phyloP scores from a whole-genome alignment of 176 grass and related monocot genomes.

The Avena sativa region DNA sequence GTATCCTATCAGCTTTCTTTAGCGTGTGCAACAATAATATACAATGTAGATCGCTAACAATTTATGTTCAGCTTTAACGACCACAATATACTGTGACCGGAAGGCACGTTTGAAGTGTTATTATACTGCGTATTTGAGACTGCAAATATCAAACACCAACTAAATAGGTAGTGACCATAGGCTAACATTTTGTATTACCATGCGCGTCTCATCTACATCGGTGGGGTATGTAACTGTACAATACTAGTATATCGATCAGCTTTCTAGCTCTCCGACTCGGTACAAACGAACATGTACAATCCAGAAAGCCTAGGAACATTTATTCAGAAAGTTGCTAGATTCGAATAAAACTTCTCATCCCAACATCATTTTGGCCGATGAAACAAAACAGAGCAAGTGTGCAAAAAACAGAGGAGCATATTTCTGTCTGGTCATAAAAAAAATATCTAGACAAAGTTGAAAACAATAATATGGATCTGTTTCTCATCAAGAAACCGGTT shows the following conservation, averaged over 20 bases:
- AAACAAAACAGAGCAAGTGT: conserved; percentile 9
- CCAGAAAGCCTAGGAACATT: no score
- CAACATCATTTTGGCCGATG: not conserved
- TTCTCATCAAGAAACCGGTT: no score
- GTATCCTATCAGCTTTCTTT: not conserved
- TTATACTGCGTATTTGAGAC: not conserved
- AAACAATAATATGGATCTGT: no score
- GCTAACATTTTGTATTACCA: not conserved
- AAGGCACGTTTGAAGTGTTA: no score
- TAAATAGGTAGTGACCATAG: not conserved
- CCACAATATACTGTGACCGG: not conserved
- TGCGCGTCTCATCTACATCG: no score
- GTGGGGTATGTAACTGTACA: no score
- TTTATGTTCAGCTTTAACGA: not conserved
- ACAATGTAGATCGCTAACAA: not conserved
- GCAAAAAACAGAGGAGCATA: conserved; percentile 13
- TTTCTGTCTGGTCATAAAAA: not conserved
- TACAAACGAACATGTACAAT: no score
- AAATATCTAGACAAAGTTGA: no score
- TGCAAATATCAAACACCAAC: not conserved
- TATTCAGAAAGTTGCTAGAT: not conserved
- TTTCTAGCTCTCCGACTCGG: no score
- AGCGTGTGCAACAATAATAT: not conserved
- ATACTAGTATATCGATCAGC: no score
- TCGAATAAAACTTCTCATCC: not conserved